phyloP scores from a whole-genome alignment of 495 filamentous ascomycete species.

The Aspergillus cavernicola region DNA sequence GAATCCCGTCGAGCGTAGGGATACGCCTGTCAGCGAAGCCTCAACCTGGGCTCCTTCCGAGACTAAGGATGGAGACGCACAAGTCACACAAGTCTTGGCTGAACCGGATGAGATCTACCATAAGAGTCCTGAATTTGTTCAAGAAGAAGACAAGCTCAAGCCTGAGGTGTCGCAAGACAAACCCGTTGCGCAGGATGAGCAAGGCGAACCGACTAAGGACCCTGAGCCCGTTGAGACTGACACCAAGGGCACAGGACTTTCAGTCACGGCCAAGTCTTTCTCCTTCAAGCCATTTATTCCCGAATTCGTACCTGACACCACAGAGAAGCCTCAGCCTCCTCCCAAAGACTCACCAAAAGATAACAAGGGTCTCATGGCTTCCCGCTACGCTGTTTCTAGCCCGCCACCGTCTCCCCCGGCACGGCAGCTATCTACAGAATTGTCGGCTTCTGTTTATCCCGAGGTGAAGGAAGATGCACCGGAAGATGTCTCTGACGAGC shows the following conservation, averaged over 20 bases:
- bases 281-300: slow-evolving; percentile 52
- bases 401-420: slow-evolving; percentile 19
- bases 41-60: slow-evolving; percentile 43
- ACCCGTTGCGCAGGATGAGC: not conserved
- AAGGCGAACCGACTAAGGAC: slow-evolving; percentile 10
- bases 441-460: slow-evolving; percentile 1
- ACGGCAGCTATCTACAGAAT: not conserved
- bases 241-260: slow-evolving; percentile 43
- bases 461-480: slow-evolving; percentile 3
- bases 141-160: slow-evolving; percentile 4
- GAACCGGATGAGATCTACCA: slow-evolving; percentile 17
- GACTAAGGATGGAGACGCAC: slow-evolving; percentile 36
- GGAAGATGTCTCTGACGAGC: slow-evolving; percentile 10
- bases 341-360: slow-evolving; percentile 9
- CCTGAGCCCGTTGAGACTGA: slow-evolving; percentile 20
- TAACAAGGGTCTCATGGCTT: slow-evolving; percentile 34
- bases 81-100: slow-evolving; percentile 32
- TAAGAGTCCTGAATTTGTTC: not conserved
- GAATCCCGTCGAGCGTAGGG: slow-evolving; percentile 26
- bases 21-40: slow-evolving; percentile 38
- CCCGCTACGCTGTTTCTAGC: slow-evolving; percentile 34
- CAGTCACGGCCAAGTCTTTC: slow-evolving; percentile 65
- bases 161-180: not conserved
- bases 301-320: slow-evolving; percentile 42
- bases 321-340: slow-evolving; percentile 27